Evolutionary conservation across 176 grass and related monocot genomes (phyloP), one percentile per base, ranked within the genome.

Genomic region (Paspalum vaginatum): DNA sequence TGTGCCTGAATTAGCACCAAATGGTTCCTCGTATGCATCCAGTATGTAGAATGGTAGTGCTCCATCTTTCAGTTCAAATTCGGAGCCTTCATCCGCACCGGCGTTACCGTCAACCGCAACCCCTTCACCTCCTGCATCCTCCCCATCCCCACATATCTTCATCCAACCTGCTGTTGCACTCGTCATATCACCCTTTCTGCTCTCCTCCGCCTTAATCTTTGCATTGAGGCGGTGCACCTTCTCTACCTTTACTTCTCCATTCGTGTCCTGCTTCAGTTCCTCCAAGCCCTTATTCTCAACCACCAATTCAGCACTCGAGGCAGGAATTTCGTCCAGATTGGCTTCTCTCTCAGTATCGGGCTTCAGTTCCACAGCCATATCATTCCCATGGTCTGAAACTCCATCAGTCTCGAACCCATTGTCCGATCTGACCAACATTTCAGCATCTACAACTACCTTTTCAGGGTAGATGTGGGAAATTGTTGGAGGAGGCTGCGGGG

Each of bases 1-100:
- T 68, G 90, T 99, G 73, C 96, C 93, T 54, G 90, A 86, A 89
- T 99, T 95, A 72, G 68, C 72, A 70, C 88, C 90, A 68, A 93
- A 99, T 74, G 93, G 70, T 75, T 95, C 92, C 76, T 99, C 96
- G 4, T 99, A 93, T 66, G 93, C 96, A 89, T 99, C 96, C 47
- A 99, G 48, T 79, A 99, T 89, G 60, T 95, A 99, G 86, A 99
- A 99, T 25, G 96, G 88, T 40, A 99, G 86, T 5, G 72, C 67
- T 68, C 90, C 91, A 75, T 99, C 90, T 52, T 93, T 86, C 11
- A 95, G 51, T 60, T 88, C 88, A 84, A 95, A 93, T 65, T 93
- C 88, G 53, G 90, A 89, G 56, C 70, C 91, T 69, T 99, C 92
- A 70, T 93, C 88, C 11, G 74, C 83, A 49, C 80, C 24, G 3